Conservation (phyloP, 2,329 filamentous ascomycete species). For the Colletotrichum sp. region DNA sequence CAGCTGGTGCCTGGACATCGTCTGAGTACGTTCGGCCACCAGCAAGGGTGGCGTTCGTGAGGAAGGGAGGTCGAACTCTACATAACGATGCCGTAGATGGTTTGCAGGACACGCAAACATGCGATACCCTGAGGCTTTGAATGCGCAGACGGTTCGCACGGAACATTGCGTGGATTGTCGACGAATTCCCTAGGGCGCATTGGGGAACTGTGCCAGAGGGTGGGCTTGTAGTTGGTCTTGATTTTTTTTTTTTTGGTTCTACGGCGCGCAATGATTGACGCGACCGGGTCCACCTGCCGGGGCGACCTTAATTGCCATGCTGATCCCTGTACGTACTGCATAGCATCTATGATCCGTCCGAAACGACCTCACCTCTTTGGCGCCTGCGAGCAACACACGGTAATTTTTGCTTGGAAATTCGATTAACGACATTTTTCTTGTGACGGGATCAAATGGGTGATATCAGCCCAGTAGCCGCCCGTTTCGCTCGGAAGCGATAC, state of each 20-base stretch:
- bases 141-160: conserved; percentile 31
- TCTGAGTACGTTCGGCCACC: background rate
- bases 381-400: background rate
- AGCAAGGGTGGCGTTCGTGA: background rate
- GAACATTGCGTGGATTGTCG: conserved; percentile 34
- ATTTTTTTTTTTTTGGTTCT: background rate
- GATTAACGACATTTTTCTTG: background rate
- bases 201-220: background rate
- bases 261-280: background rate
- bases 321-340: background rate
- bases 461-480: background rate
- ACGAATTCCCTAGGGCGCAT: background rate
- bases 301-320: background rate
- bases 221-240: background rate
- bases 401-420: background rate
- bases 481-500: background rate
- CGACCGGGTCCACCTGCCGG: background rate
- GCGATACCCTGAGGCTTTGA: conserved; percentile 29
- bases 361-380: background rate
- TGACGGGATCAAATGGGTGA: background rate
- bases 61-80: background rate
- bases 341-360: background rate
- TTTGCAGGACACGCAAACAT: conserved; percentile 31
- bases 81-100: background rate
- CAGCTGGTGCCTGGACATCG: background rate